These are phyloP conservation scores for Ganoderma lucidum DNA, from an alignment of 1,284 basidiomycete genomes.

Conservation along the genomic window DNA sequence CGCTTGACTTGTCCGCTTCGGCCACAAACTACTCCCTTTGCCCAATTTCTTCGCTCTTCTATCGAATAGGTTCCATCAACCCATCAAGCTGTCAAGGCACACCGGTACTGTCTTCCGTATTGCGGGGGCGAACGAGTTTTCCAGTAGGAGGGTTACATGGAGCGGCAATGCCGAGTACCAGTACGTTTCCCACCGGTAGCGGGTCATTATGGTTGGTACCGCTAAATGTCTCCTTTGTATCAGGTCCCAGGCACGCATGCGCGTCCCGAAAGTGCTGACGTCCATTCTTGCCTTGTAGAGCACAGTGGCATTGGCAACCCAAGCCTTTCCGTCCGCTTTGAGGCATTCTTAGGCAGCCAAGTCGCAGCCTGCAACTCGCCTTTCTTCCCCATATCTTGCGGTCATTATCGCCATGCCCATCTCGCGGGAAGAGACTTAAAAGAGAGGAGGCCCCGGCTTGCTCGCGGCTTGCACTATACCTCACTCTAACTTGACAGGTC, in stretches of 20 bases:
- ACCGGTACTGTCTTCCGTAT: neutral
- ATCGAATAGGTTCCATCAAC: neutral
- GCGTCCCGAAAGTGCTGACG: neutral
- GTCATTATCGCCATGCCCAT: neutral
- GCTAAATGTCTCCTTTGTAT: constrained; percentile 1
- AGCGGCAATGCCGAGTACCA: neutral
- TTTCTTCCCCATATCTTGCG: neutral
- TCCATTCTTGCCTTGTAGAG: neutral
- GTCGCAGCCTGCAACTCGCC: neutral
- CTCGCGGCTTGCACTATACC: neutral
- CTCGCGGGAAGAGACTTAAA: neutral
- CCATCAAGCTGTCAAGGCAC: neutral
- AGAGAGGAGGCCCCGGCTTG: neutral
- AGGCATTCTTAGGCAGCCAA: neutral
- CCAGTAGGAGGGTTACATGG: neutral
- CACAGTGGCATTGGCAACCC: neutral
- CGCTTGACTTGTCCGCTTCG: neutral
- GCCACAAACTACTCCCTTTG: neutral
- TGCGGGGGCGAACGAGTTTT: neutral
- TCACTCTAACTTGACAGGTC: neutral
- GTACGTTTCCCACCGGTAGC: neutral
- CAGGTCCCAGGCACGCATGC: neutral
- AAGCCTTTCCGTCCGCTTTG: neutral
- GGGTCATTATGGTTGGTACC: neutral
- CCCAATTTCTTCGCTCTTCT: neutral